Base-by-base conservation (phyloP, 805 yeast species). In the Starmerella tilneyi region DNA sequence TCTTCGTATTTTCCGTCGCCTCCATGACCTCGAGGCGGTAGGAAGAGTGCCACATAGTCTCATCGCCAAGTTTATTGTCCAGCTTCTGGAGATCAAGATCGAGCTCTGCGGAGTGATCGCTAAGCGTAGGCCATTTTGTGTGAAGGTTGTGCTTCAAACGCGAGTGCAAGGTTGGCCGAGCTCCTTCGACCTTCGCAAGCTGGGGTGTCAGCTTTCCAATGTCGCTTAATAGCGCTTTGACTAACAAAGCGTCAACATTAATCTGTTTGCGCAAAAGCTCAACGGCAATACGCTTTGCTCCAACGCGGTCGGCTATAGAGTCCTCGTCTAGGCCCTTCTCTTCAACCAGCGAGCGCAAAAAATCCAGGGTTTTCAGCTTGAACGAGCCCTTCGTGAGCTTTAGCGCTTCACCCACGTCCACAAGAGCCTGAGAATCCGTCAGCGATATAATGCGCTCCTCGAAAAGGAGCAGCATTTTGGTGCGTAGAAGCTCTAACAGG, bases 401-500 rank as follows among this genome's bases (percentile, higher is more conserved):
- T 9, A 51, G 43, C 1, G 55, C 47, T n/a, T 46, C 37, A 5
- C 53, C n/a, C 2, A 56, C n/a, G 6, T 49, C 46, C 1, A 32
- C 40, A 5, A 44, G 35, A 5, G 51, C 39, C 22, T 35, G 46
- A 4, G 45, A 34, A 16, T 46, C 43, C 4, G 45, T 47, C 9
- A 39, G 22, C 3, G 47, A n/a, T 11, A 36, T 11, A 15, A 39
- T 41, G 5, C 51, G 35, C 11, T 35, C 23, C 35, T 52, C 52
- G 12, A 50, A 21, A 5, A 27, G 12, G 3, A 46, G 45, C 21
- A 47, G 20, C 13, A 52, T 19, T n/a, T 47, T 3, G 21, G n/a
- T 39, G 4, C 45, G 17, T 20, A 66, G 48, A 20, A 67, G 44
- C 16, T 62, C 65, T 19, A 66, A 51, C 33, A 67, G 47, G 2